Evolutionary conservation across 2,329 filamentous ascomycete species (phyloP), one percentile per base, ranked within the genome.

Genomic region (Cytospora mali): DNA sequence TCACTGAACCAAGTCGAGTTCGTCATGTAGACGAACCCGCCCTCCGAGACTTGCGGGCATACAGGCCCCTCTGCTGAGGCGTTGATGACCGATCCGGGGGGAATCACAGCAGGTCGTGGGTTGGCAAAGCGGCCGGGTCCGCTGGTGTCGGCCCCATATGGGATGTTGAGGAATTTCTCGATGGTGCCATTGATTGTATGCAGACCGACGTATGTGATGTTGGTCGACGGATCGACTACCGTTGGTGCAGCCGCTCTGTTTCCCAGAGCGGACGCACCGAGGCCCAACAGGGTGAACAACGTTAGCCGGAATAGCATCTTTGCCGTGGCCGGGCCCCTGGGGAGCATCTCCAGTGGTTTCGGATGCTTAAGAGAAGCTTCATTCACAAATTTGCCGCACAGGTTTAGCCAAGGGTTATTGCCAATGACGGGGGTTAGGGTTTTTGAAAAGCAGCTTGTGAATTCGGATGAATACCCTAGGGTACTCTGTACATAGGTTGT

Each of bases 1-100:
- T 55, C 54, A 39, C 54, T 55, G 27, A 55, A 55, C 54, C 54
- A 55, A 3, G 54, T 55, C 23, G 54, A 42, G 35, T 55, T 55
- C 7, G 54, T 28, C 21, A 42, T 55, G 27, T 55, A 55, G 33
- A 55, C 28, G 14, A 28, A 55, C 23, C 54, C 54, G 54, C 33
- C 54, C 25, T 29, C 28, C 54, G 13, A 18, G 13, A 55, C 54
- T 25, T 55, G 54, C 54, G 54, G 54, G 42, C 54, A 55, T 11
- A 55, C 54, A 3, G 54, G 54, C 6, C 54, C 54, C 35, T 55
- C 33, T 6, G 54, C 54, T 35, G 54, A 55, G 25, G 54, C 54
- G 27, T 55, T 46, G 14, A 55, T 14, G 23, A 55, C 35, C 13
- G 33, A 28, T 3, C 54, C 54, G 6, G 33, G 54, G 4, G 54